Percentiles rank a stretch among this genome's conserved stretches.
Evolutionary conservation across 805 yeast genomes (phyloP).

Genomic region (Millerozyma miso): DNA sequence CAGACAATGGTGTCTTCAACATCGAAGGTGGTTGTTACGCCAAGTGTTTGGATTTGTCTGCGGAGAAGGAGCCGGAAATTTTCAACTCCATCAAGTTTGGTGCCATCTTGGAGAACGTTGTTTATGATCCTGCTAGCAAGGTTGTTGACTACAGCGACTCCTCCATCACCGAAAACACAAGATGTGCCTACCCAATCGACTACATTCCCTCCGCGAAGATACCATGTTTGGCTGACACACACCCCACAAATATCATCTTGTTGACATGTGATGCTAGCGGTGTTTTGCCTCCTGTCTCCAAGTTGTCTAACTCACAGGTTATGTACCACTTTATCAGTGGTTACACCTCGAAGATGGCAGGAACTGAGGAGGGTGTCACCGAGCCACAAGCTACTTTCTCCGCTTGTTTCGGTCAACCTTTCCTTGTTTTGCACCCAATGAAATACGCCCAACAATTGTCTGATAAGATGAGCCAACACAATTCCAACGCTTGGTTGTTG

Average conservation of each 20-base stretch:
- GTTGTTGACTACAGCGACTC: conserved; percentile 81
- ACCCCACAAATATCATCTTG: conserved; percentile 88
- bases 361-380: conserved; percentile 97
- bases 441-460: conserved; percentile 94
- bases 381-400: conserved; percentile 98
- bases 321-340: conserved; percentile 99
- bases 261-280: conserved; percentile 98
- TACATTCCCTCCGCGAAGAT: conserved; percentile 93
- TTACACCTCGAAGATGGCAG: conserved; percentile 99
- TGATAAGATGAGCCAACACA: conserved; percentile 84
- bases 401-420: conserved; percentile 99
- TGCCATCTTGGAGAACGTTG: conserved; percentile 89
- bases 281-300: conserved; percentile 95
- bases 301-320: conserved; percentile 89
- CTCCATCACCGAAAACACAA: conserved; percentile 90
- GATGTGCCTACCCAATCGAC: conserved; percentile 98
- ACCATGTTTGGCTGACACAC: conserved; percentile 86
- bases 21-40: conserved; percentile 99
- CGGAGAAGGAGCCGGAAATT: conserved; percentile 96
- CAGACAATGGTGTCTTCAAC: conserved; percentile 96
- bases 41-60: conserved; percentile 84
- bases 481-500: conserved; percentile 91
- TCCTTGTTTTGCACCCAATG: conserved; percentile 97
- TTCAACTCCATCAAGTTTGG: conserved; percentile 94
- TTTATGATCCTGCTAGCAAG: conserved; percentile 74